Percentiles rank a stretch among this genome's conserved stretches.
Evolutionary conservation across 108 stramenopile species (phyloP).

Genomic region (Fragilariopsis cylindrus): DNA sequence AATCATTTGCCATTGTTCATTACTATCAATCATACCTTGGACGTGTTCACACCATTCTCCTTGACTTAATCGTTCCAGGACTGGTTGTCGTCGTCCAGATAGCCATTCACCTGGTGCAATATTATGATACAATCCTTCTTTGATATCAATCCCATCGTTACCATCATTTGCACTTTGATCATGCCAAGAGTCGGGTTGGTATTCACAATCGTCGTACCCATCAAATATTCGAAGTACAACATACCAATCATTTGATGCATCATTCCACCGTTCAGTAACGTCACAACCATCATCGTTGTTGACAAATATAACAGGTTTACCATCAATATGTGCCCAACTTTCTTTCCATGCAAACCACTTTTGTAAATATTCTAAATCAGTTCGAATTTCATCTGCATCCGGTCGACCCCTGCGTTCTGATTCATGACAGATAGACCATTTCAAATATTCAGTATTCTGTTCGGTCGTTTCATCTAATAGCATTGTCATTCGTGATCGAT

Average conservation of each 20-base stretch:
- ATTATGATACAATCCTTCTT: slow-evolving; percentile 25
- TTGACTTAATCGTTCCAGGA: slow-evolving; percentile 8
- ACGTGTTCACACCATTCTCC: slow-evolving; percentile 25
- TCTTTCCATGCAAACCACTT: slow-evolving; percentile 44
- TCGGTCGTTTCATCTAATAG: slow-evolving; percentile 10
- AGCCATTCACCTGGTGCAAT: slow-evolving; percentile 46
- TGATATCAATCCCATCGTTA: slow-evolving; percentile 12
- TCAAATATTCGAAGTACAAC: slow-evolving; percentile 34
- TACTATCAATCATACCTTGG: slow-evolving; percentile 28
- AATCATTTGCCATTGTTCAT: slow-evolving; percentile 43
- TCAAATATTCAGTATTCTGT: slow-evolving; percentile 13
- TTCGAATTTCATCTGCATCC: slow-evolving; percentile 10
- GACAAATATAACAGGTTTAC: slow-evolving; percentile 39
- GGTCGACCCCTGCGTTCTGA: slow-evolving; percentile 17
- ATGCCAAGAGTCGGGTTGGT: slow-evolving; percentile 40
- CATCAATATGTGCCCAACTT: slow-evolving; percentile 33
- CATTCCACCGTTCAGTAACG: slow-evolving; percentile 32
- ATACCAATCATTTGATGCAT: slow-evolving; percentile 37
- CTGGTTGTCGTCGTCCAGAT: slow-evolving; percentile 22
- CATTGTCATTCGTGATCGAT: slow-evolving; percentile 24
- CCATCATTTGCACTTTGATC: slow-evolving; percentile 23
- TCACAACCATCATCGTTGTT: slow-evolving; percentile 35
- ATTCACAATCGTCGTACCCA: slow-evolving; percentile 22
- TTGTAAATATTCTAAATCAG: slow-evolving; percentile 35
- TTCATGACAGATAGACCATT: slow-evolving; percentile 39